Conservation (phyloP, 768 basidiomycete genomes). For the Heimioporus sp. region DNA sequence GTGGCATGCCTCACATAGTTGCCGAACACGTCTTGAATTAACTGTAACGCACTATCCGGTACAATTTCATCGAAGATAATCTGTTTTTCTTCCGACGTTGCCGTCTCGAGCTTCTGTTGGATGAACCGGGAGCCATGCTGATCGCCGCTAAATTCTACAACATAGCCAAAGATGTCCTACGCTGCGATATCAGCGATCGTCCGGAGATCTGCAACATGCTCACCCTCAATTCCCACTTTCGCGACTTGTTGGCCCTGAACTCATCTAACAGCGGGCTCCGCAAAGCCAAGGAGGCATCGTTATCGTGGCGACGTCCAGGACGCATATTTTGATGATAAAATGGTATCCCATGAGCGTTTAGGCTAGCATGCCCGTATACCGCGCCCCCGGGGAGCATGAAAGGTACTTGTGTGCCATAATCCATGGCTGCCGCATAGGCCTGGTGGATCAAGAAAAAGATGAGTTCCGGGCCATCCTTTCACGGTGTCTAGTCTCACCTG, state of each 20-base stretch:
- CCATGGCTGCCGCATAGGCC: slow-evolving; percentile 43
- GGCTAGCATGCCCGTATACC: slow-evolving; percentile 41
- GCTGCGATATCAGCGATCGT: slow-evolving; percentile 1
- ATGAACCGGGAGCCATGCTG: slow-evolving; percentile 99
- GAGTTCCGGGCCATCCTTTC: neutral
- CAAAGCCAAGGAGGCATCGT: slow-evolving; percentile 36
- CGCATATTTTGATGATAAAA: slow-evolving; percentile 41
- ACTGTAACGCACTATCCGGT: slow-evolving; percentile 65
- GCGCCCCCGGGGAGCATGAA: slow-evolving; percentile 43
- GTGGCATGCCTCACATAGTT: slow-evolving; percentile 70
- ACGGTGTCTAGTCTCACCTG: slow-evolving; percentile 36
- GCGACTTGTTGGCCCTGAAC: slow-evolving; percentile 75
- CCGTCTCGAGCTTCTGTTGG: slow-evolving; percentile 79
- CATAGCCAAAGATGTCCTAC: slow-evolving; percentile 82
- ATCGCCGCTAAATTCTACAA: slow-evolving; percentile 91
- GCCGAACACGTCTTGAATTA: slow-evolving; percentile 92
- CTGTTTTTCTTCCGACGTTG: slow-evolving; percentile 77
- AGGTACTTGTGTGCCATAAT: slow-evolving; percentile 48
- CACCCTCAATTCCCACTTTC: slow-evolving; percentile 82
- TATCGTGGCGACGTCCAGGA: slow-evolving; percentile 45
- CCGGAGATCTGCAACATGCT: slow-evolving; percentile 15
- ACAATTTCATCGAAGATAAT: slow-evolving; percentile 85
- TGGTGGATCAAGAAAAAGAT: slow-evolving; percentile 17
- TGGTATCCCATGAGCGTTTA: slow-evolving; percentile 33
- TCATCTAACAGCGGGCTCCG: slow-evolving; percentile 81